Conservation (phyloP, 352 stramenopile genomes). For the Phytophthora vignae region DNA sequence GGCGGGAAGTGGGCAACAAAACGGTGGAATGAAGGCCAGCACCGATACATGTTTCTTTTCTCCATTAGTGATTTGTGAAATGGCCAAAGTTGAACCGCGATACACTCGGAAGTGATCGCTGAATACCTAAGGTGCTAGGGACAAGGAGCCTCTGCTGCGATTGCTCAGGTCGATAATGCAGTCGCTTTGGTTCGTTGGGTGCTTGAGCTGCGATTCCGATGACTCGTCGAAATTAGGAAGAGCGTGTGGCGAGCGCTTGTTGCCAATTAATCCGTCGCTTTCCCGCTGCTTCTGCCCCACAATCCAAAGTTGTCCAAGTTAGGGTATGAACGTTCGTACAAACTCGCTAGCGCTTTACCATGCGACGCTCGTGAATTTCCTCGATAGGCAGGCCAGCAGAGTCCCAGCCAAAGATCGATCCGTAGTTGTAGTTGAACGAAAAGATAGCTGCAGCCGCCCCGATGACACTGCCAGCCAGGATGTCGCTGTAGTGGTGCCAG, state of each 20-base stretch:
- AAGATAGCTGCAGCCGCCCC: conserved; percentile 42
- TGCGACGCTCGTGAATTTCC: conserved; percentile 40
- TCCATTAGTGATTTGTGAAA: too few species aligned
- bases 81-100: too few species aligned
- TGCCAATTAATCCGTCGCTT: conserved; percentile 6
- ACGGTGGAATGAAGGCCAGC: too few species aligned
- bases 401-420: conserved; percentile 55
- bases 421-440: conserved; percentile 65
- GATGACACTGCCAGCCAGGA: conserved; percentile 59
- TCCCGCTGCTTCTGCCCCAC: conserved; percentile 2
- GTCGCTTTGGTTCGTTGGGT: not conserved
- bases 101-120: not conserved
- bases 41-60: too few species aligned
- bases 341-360: conserved; percentile 19
- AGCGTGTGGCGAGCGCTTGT: conserved; percentile 45
- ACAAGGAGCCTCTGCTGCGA: conserved; percentile 5
- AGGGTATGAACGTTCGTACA: not conserved
- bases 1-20: too few species aligned
- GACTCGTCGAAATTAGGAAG: conserved; percentile 50
- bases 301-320: not conserved
- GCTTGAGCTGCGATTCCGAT: conserved; percentile 28
- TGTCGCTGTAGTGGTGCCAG: conserved; percentile 81
- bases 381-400: conserved; percentile 52
- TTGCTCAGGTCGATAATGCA: conserved; percentile 7
- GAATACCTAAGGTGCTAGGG: not conserved